Base-by-base conservation (phyloP, 116 monocot genomes). In the Trichopus zeylanicus region DNA sequence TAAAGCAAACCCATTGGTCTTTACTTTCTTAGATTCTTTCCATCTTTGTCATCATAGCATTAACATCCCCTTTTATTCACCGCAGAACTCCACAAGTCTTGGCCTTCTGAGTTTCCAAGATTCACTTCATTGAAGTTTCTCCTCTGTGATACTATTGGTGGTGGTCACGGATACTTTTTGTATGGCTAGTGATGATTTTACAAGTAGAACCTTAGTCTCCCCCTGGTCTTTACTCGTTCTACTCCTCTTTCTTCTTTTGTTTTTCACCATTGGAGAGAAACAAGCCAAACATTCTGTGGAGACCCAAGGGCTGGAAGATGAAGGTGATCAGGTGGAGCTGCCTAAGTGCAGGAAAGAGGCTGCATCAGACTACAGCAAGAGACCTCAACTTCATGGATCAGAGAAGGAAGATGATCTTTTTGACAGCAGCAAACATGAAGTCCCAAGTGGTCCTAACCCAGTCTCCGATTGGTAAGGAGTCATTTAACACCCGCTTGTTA, bases 391-490 rank as follows among this genome's bases (percentile, higher is more conserved):
- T 42, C 42, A 9, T 42, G 42, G 42, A 3, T 42, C 42, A 42
- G 13, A 16, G 42, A 42, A 42, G n/a, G 12, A 42, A 12, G 42
- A 42, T 42, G 51, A 51, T 1, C 51, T 24, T 9, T 51, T 51
- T 22, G 23, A 51, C 21, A 51, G 19, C 22, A 51, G 51, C 51
- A 51, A 51, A 51, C 51, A 51, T 51, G 51, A 51, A 51, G 51
- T 51, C 51, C 51, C 51, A 2, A 51, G 51, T 51, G 51, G 51
- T 51, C 51, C 51, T 51, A 51, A 51, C 51, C 51, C 51, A 23
- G 51, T 51, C 51, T 51, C 51, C 25, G 23, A 51, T 11, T 21
- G 51, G 51, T 51, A 51, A 51, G 35, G 4, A 33, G 42, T 42
- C 12, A 42, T 15, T 16, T 4, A 9, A 42, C 42, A 13, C 13